A percentile compares a stretch with the other conserved stretches of the same genome.
Conservation (phyloP, 2,329 filamentous ascomycete species). For the Fusarium sp. region DNA sequence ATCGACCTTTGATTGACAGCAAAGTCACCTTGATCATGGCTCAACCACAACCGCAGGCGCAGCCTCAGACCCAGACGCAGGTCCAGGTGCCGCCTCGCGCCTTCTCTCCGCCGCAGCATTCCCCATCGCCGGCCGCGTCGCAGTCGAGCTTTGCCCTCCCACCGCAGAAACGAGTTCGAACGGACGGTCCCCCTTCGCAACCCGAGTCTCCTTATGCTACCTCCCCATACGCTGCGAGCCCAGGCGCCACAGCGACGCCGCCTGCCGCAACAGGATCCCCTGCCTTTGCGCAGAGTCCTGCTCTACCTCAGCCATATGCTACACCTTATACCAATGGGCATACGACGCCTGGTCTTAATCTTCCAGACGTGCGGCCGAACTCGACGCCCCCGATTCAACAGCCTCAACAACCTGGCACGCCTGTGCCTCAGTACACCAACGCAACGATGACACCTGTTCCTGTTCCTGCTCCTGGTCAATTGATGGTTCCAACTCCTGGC, state of each 20-base stretch:
- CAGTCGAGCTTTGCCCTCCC: constrained; percentile 68
- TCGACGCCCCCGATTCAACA: constrained; percentile 49
- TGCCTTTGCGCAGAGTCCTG: constrained; percentile 50
- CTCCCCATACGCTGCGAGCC: constrained; percentile 63
- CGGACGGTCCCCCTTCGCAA: constrained; percentile 74
- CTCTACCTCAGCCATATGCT: constrained; percentile 48
- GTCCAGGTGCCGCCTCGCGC: constrained; percentile 60
- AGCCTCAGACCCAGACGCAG: constrained; percentile 62
- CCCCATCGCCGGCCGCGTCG: constrained; percentile 69
- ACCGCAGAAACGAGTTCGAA: constrained; percentile 71
- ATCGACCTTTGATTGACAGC: constrained; percentile 16
- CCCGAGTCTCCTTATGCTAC: constrained; percentile 71
- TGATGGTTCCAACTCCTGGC: constrained; percentile 42
- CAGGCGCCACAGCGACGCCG: constrained; percentile 56
- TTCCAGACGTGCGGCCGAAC: constrained; percentile 50
- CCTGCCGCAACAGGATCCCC: constrained; percentile 53
- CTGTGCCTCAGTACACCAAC: constrained; percentile 44
- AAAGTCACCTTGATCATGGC: constrained; percentile 58
- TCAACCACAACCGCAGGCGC: constrained; percentile 69
- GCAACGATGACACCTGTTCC: constrained; percentile 43
- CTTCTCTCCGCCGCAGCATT: constrained; percentile 72
- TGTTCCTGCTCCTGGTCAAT: constrained; percentile 37
- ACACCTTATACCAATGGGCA: constrained; percentile 55
- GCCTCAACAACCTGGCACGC: constrained; percentile 44
- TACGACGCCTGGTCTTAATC: constrained; percentile 49